Conservation (phyloP, 2,329 filamentous ascomycete genomes). For the Rhinocladiella mackenziei region DNA sequence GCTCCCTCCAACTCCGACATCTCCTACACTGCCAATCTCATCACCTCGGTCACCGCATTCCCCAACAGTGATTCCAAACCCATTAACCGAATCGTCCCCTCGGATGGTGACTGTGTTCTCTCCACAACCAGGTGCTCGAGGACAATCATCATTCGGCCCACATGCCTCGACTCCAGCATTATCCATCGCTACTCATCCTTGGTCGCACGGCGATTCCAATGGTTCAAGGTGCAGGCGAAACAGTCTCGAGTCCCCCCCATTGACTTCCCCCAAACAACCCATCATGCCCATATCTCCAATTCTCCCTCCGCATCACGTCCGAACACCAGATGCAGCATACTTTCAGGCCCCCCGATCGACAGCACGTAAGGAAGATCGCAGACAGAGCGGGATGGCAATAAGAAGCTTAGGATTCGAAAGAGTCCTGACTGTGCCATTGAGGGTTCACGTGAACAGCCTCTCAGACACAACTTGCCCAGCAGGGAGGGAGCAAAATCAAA, state of each 20-base stretch:
- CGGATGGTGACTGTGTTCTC: conserved; percentile 7
- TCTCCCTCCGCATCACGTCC: not conserved
- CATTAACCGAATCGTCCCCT: conserved; percentile 4
- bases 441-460: no score
- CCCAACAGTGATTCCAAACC: not conserved
- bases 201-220: conserved; percentile 6
- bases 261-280: conserved; percentile 12
- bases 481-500: no score
- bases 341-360: conserved; percentile 6
- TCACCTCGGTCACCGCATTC: conserved; percentile 17
- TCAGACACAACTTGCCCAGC: not conserved
- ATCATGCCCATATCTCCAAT: conserved; percentile 4
- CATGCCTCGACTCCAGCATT: not conserved
- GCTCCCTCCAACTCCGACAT: conserved; percentile 14
- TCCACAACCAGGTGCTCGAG: not conserved
- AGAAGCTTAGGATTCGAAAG: conserved; percentile 13
- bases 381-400: conserved; percentile 22
- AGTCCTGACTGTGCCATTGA: no score
- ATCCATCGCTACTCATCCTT: not conserved
- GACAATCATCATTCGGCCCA: conserved; percentile 1
- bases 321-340: conserved; percentile 8
- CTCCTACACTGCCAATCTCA: conserved; percentile 8
- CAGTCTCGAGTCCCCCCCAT: conserved; percentile 14
- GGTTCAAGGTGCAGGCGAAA: conserved; percentile 16
- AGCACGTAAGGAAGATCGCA: conserved; percentile 20